A percentile compares a stretch with the other conserved stretches of the same genome.
Evolutionary conservation across 108 stramenopile genomes (phyloP).

Genomic region (Stephanodiscus minutulus): DNA sequence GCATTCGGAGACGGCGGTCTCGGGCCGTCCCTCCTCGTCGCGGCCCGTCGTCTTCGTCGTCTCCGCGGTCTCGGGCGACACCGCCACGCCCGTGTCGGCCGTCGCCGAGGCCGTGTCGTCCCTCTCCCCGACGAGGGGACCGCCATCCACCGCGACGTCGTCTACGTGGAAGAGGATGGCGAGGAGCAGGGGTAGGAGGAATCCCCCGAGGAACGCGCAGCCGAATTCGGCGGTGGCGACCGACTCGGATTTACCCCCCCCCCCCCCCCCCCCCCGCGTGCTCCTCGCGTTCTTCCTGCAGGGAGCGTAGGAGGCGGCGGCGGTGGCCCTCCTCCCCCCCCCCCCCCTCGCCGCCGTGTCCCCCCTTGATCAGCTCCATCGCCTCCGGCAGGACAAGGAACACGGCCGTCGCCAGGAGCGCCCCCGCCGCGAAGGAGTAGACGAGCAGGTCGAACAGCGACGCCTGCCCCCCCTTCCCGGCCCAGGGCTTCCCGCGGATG

Average conservation of each 20-base stretch:
- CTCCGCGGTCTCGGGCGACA: background rate
- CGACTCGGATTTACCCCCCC: conserved; percentile 19
- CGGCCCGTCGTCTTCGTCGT: background rate
- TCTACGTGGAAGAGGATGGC: conserved; percentile 48
- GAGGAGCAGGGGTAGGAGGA: conserved; percentile 64
- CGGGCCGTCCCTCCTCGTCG: conserved; percentile 8
- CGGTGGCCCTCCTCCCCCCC: conserved; percentile 22
- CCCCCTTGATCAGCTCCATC: conserved; percentile 18
- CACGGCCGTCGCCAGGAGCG: conserved; percentile 39
- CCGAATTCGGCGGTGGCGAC: conserved; percentile 67
- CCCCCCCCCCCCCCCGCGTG: conserved; percentile 7
- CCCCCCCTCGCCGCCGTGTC: conserved; percentile 29
- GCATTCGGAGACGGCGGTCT: no score
- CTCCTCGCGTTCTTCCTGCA: conserved; percentile 47
- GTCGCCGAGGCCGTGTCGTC: background rate
- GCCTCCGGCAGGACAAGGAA: conserved; percentile 46
- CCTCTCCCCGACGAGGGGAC: background rate
- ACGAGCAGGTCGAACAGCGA: conserved; percentile 20
- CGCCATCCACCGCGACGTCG: background rate
- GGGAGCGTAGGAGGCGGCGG: conserved; percentile 31
- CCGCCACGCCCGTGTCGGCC: conserved; percentile 4
- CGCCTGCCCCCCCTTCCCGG: background rate
- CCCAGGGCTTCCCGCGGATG: conserved; percentile 12
- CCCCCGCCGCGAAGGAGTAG: conserved; percentile 42
- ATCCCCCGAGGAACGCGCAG: conserved; percentile 66